These are phyloP conservation scores for Torrubiella hemipterigena DNA, from an alignment of 2,329 filamentous ascomycete species.

Conservation along the genomic window DNA sequence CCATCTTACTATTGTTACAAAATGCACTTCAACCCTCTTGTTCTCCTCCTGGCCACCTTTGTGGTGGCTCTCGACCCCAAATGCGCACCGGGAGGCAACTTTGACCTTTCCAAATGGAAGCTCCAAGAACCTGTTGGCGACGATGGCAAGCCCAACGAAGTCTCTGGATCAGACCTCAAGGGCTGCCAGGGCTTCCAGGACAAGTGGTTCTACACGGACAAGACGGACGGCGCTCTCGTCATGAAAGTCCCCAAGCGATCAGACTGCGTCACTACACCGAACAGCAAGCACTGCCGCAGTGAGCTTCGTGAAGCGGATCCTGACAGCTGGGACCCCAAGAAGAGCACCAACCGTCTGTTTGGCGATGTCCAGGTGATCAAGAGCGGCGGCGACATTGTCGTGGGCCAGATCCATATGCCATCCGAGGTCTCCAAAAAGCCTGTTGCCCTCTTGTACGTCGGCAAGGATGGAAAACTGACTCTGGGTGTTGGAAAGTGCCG, in stretches of 20 bases:
- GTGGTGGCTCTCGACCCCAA: neutral
- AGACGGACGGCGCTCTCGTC: slow-evolving; percentile 18
- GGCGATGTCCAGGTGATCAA: slow-evolving; percentile 18
- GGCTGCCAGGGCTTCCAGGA: slow-evolving; percentile 21
- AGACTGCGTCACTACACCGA: slow-evolving; percentile 23
- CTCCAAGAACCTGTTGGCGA: slow-evolving; percentile 27
- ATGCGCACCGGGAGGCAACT: slow-evolving; percentile 13
- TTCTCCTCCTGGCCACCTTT: neutral
- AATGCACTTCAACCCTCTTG: neutral
- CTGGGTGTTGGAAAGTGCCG: slow-evolving; percentile 22
- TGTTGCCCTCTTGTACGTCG: slow-evolving; percentile 26
- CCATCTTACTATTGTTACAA: neutral
- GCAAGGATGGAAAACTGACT: slow-evolving; percentile 16
- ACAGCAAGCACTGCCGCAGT: slow-evolving; percentile 27
- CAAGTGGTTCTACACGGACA: slow-evolving; percentile 21
- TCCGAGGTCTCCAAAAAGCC: slow-evolving; percentile 23
- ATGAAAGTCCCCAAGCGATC: slow-evolving; percentile 25
- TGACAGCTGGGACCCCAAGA: slow-evolving; percentile 18
- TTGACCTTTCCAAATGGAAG: slow-evolving; percentile 18
- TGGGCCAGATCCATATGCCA: slow-evolving; percentile 25
- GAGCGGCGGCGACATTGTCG: slow-evolving; percentile 20
- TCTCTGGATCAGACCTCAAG: slow-evolving; percentile 16
- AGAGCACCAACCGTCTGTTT: slow-evolving; percentile 15
- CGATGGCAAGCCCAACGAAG: slow-evolving; percentile 6
- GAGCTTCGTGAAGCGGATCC: slow-evolving; percentile 25